phyloP scores from a whole-genome alignment of 2,329 filamentous ascomycete genomes.

The Colletotrichum magnum region DNA sequence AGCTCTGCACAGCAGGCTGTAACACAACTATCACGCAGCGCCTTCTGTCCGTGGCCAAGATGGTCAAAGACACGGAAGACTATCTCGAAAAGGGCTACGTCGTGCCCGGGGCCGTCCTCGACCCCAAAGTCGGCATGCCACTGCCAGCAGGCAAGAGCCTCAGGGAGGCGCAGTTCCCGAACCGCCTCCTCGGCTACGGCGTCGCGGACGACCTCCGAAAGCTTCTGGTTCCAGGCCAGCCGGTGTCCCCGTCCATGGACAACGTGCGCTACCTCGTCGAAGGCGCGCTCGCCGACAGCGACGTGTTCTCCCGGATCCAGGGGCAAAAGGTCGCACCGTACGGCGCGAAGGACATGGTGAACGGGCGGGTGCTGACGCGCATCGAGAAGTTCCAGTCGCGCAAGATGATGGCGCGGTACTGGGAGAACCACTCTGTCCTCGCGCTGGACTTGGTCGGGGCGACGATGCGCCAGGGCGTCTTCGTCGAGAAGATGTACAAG shows the following conservation, averaged over 20 bases:
- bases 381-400: constrained; percentile 54
- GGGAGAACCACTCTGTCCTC: constrained; percentile 76
- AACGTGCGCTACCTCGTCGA: constrained; percentile 67
- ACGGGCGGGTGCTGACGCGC: not conserved
- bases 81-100: constrained; percentile 64
- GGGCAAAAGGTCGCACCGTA: not conserved
- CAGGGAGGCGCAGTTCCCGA: constrained; percentile 66
- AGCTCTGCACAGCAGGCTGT: constrained; percentile 66
- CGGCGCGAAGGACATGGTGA: constrained; percentile 54
- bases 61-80: constrained; percentile 67
- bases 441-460: constrained; percentile 76
- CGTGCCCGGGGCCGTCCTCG: constrained; percentile 78
- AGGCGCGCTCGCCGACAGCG: constrained; percentile 54
- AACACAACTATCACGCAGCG: constrained; percentile 66
- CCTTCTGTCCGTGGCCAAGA: constrained; percentile 72
- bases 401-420: constrained; percentile 80
- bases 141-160: constrained; percentile 47
- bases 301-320: not conserved
- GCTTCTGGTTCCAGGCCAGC: constrained; percentile 51
- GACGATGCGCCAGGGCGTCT: constrained; percentile 75
- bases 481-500: constrained; percentile 80
- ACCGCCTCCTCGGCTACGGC: constrained; percentile 65
- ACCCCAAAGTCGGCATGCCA: constrained; percentile 66
- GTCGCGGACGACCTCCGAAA: constrained; percentile 59
- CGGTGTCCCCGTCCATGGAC: constrained; percentile 60